phyloP scores from a whole-genome alignment of 2,329 filamentous ascomycete species.

The Cercospora janseana region DNA sequence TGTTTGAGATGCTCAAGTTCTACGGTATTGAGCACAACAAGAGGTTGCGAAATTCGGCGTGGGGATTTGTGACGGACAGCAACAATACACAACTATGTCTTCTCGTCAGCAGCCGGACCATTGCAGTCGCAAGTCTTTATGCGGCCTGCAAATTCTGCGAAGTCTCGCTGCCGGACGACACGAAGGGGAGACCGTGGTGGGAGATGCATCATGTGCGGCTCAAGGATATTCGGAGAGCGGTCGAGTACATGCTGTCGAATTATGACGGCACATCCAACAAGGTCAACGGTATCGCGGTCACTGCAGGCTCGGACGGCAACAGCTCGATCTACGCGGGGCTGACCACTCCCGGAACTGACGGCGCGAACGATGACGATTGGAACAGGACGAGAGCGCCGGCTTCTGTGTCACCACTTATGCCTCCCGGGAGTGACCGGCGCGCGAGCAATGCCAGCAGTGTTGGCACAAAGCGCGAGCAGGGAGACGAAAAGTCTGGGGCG shows the following conservation, averaged over 20 bases:
- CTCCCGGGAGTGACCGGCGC: slow-evolving; percentile 34
- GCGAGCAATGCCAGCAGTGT: slow-evolving; percentile 33
- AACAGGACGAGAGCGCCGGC: slow-evolving; percentile 36
- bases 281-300: slow-evolving; percentile 28
- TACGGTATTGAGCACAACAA: slow-evolving; percentile 77
- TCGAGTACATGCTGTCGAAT: slow-evolving; percentile 67
- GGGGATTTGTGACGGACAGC: slow-evolving; percentile 92
- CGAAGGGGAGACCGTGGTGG: slow-evolving; percentile 83
- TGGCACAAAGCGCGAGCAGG: slow-evolving; percentile 34
- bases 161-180: slow-evolving; percentile 70
- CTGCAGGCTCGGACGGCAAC: slow-evolving; percentile 40
- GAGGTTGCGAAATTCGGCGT: slow-evolving; percentile 76
- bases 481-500: slow-evolving; percentile 28
- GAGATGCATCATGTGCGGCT: slow-evolving; percentile 70
- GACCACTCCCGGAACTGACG: slow-evolving; percentile 38
- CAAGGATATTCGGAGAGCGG: slow-evolving; percentile 67
- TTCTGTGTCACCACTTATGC: slow-evolving; percentile 26
- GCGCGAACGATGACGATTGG: slow-evolving; percentile 30
- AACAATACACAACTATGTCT: slow-evolving; percentile 82
- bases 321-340: slow-evolving; percentile 49
- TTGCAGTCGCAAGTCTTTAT: slow-evolving; percentile 83
- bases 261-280: slow-evolving; percentile 46
- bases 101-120: slow-evolving; percentile 72
- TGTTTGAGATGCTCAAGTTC: slow-evolving; percentile 76
- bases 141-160: slow-evolving; percentile 75